Conservation (phyloP, 768 basidiomycete genomes). For the Inosperma sp. region DNA sequence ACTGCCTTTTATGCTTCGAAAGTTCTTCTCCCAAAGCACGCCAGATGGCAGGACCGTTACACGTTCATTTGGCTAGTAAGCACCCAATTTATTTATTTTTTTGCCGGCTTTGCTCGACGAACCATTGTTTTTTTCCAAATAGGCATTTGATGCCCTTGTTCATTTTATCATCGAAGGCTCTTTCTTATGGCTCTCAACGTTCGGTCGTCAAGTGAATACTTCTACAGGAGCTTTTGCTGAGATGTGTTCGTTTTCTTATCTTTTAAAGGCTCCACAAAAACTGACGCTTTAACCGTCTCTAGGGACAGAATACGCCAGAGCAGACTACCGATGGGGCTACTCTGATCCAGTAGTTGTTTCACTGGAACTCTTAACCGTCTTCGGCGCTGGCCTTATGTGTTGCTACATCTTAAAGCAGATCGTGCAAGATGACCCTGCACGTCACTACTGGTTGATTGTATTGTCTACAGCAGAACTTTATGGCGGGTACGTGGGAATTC, state of each 20-base stretch:
- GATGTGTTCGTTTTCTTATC: slow-evolving; percentile 52
- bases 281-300: neutral
- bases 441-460: slow-evolving; percentile 78
- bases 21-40: slow-evolving; percentile 56
- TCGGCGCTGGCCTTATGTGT: slow-evolving; percentile 71
- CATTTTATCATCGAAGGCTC: slow-evolving; percentile 79
- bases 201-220: slow-evolving; percentile 68
- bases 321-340: slow-evolving; percentile 78
- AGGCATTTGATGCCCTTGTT: slow-evolving; percentile 79
- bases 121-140: slow-evolving; percentile 1
- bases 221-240: slow-evolving; percentile 66
- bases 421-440: slow-evolving; percentile 55
- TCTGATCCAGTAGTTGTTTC: slow-evolving; percentile 78
- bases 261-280: neutral
- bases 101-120: neutral
- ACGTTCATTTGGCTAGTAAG: slow-evolving; percentile 78
- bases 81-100: slow-evolving; percentile 10
- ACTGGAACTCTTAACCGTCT: slow-evolving; percentile 78
- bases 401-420: slow-evolving; percentile 68
- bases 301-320: slow-evolving; percentile 81
- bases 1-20: slow-evolving; percentile 52
- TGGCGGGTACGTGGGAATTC: slow-evolving; percentile 50
- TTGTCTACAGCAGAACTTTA: slow-evolving; percentile 74
- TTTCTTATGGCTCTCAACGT: slow-evolving; percentile 72
- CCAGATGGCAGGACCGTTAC: slow-evolving; percentile 57